Percentiles rank a stretch among this genome's conserved stretches.
Evolutionary conservation across 805 yeast genomes (phyloP).

Genomic region (Candida succiphila): DNA sequence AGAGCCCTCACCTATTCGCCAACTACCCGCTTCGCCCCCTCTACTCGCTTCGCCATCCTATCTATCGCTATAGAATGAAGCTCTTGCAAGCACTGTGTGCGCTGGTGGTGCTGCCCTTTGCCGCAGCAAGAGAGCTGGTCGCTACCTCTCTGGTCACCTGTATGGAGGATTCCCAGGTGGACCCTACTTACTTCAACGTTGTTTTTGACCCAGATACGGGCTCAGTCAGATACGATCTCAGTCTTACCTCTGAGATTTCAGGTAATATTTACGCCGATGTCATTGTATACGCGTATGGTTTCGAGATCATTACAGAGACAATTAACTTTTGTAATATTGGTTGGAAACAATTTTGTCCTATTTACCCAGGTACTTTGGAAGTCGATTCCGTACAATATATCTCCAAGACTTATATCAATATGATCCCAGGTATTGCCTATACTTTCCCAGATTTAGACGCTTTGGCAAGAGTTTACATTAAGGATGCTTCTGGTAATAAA

Average conservation of each 20-base stretch:
- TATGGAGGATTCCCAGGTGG: conserved; percentile 63
- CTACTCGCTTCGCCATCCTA: too few relatives aligned
- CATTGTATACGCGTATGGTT: conserved; percentile 80
- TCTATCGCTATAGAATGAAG: too few relatives aligned
- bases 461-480: conserved; percentile 45
- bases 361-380: conserved; percentile 73
- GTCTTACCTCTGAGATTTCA: conserved; percentile 56
- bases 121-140: conserved; percentile 26
- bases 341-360: conserved; percentile 87
- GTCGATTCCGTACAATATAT: conserved; percentile 62
- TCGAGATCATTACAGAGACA: conserved; percentile 46
- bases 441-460: conserved; percentile 85
- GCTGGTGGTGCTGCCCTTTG: too few relatives aligned
- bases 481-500: conserved; percentile 24
- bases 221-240: conserved; percentile 58
- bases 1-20: too few relatives aligned
- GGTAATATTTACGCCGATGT: conserved; percentile 62
- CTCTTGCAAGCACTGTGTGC: too few relatives aligned
- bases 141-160: conserved; percentile 84
- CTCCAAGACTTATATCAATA: conserved; percentile 33
- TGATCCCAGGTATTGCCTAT: conserved; percentile 79
- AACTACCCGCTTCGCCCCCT: too few relatives aligned
- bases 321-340: conserved; percentile 57
- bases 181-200: conserved; percentile 69
- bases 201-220: conserved; percentile 63